Base-by-base conservation (phyloP, 106 monocot species). In the Acorus gramineus region DNA sequence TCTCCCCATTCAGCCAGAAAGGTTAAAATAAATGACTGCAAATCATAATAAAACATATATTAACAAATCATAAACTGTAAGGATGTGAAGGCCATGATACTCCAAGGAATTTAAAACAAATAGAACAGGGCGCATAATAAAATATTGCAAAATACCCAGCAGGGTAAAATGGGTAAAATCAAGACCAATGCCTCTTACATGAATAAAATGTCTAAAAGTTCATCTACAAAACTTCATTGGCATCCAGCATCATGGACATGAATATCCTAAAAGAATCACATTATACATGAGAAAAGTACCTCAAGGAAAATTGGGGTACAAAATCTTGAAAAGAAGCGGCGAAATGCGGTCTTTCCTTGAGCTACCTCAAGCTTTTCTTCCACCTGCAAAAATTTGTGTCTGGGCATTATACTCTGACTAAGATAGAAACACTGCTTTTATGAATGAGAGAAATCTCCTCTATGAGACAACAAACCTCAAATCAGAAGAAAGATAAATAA, bases 1-100 rank as follows among this genome's bases (percentile, higher is more conserved):
- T 94, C 94, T 13, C 94, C 94, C 94, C 89, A 94, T 74, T 94
- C 94, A 53, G 94, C 94, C 10, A 94, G 69, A 72, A 94, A 94
- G 4, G 94, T 90, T 70, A 94, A 80, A 60, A 94, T 82, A 72
- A 94, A 94, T 51, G 94, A 89, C 89, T 98, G 83, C 83, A 84
- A 3, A 57, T 13, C 48, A 62, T 66, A 49, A 2, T 57, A 45
- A 44, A 9, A 44, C 4, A 47, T 6, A 3, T 46, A 12, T 12
- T 2, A 8, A 42, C 7, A 13, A 56, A 54, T 28, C 28, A 28
- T 28, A 28, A 28, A 28, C 28, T 28, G 28, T 0, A 28, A 28
- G 1, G 28, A 28, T 1, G 28, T 28, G 28, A 28, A 28, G 28
- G 28, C 28, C 28, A 28, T 28, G 28, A 28, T 28, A 28, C 28